A percentile compares a stretch with the other conserved stretches of the same genome.
Conservation (phyloP, 768 basidiomycete genomes). For the Kwoniella dejecticola region DNA sequence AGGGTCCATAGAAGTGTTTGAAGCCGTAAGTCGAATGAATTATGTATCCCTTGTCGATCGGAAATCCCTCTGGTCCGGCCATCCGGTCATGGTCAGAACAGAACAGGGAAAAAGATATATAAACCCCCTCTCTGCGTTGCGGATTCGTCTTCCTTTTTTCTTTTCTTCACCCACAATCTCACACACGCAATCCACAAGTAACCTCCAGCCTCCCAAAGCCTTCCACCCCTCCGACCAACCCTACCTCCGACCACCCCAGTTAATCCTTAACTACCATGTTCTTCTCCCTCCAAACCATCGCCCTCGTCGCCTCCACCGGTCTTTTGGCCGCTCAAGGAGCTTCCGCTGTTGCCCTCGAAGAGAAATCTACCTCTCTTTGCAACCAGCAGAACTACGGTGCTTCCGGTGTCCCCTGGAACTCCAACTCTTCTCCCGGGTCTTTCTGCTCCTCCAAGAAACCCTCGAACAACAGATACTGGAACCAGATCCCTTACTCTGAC, state of each 20-base stretch:
- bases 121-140: conserved; percentile 9
- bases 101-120: conserved; percentile 16
- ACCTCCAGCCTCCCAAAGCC: conserved; percentile 6
- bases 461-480: conserved; percentile 29
- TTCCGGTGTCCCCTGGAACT: conserved; percentile 27
- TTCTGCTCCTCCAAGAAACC: conserved; percentile 34
- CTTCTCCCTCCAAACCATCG: conserved; percentile 31
- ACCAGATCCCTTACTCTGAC: conserved; percentile 27
- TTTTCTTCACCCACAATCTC: conserved; percentile 32
- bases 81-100: not conserved
- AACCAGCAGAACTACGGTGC: conserved; percentile 37
- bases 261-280: conserved; percentile 31
- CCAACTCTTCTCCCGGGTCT: conserved; percentile 30
- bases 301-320: conserved; percentile 25
- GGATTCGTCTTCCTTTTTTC: not conserved
- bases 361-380: conserved; percentile 22
- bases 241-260: conserved; percentile 8
- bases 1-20: not conserved
- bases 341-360: conserved; percentile 15
- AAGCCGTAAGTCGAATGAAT: not conserved
- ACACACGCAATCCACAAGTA: conserved; percentile 18
- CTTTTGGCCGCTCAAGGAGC: conserved; percentile 14
- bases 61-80: too few relatives aligned
- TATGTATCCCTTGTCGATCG: not conserved
- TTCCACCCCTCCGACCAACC: conserved; percentile 22